Evolutionary conservation across 2,329 filamentous ascomycete species (phyloP).

Genomic region (Venturia oleaginea): DNA sequence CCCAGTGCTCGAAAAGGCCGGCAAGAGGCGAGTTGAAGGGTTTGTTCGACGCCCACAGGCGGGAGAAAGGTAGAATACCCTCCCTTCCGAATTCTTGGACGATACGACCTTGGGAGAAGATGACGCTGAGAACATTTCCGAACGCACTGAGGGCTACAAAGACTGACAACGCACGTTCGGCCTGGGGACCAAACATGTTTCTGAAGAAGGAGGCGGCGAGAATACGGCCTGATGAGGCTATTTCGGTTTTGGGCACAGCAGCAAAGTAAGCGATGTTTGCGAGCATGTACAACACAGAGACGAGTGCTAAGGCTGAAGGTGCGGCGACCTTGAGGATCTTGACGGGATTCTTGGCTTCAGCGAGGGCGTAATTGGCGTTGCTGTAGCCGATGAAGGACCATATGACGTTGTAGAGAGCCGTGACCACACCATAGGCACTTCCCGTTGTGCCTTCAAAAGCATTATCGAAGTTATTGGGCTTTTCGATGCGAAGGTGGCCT

Average conservation of each 20-base stretch:
- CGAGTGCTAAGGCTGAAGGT: constrained; percentile 42
- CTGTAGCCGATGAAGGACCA: constrained; percentile 59
- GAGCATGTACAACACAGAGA: constrained; percentile 9
- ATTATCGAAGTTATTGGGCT: constrained; percentile 49
- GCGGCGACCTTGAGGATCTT: constrained; percentile 48
- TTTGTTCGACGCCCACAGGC: constrained; percentile 55
- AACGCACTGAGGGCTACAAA: constrained; percentile 54
- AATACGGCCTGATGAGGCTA: constrained; percentile 12
- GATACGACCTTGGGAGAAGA: constrained; percentile 49
- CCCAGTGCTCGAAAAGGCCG: constrained; percentile 53
- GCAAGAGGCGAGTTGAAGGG: constrained; percentile 57
- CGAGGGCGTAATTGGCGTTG: constrained; percentile 53
- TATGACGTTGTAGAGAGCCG: constrained; percentile 48
- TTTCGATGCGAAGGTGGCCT: constrained; percentile 40
- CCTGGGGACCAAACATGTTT: constrained; percentile 9
- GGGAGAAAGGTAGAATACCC: constrained; percentile 55
- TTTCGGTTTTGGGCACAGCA: constrained; percentile 15
- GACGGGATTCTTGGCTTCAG: constrained; percentile 47
- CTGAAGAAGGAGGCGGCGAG: constrained; percentile 15
- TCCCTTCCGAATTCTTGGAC: constrained; percentile 63
- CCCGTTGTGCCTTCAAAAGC: constrained; percentile 42
- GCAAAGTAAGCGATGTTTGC: constrained; percentile 15
- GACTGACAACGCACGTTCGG: constrained; percentile 26
- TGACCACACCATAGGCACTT: constrained; percentile 13
- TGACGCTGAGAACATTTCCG: constrained; percentile 53